phyloP scores from a whole-genome alignment of 139 green algal species.

The Volvox africanus region DNA sequence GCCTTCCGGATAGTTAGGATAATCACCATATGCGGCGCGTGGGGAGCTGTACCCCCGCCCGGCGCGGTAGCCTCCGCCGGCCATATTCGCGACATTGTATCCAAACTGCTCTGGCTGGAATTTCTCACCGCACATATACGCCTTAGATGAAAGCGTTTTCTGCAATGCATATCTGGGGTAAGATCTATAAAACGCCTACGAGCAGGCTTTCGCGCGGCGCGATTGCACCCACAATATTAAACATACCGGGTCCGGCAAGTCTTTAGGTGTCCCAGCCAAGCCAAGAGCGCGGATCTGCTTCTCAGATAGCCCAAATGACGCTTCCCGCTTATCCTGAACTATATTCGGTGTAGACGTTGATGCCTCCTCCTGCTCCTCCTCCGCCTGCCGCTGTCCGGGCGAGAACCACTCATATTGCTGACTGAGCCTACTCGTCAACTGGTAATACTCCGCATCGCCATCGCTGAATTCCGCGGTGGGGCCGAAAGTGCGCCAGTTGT shows the following conservation, averaged over 20 bases:
- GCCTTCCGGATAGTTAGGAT: slow-evolving; percentile 68
- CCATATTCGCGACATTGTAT: slow-evolving; percentile 57
- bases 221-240: not conserved
- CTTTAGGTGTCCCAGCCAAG: slow-evolving; percentile 48
- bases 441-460: slow-evolving; percentile 72
- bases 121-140: slow-evolving; percentile 66
- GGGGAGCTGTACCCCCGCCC: slow-evolving; percentile 49
- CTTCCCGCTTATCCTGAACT: not conserved
- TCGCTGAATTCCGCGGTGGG: slow-evolving; percentile 57
- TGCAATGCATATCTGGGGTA: not conserved
- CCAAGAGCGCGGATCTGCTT: slow-evolving; percentile 72
- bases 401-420: slow-evolving; percentile 71
- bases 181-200: not conserved
- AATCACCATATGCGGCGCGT: slow-evolving; percentile 67
- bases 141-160: slow-evolving; percentile 62
- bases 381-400: slow-evolving; percentile 42
- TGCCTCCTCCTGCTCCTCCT: slow-evolving; percentile 34
- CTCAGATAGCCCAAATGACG: slow-evolving; percentile 62
- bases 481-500: slow-evolving; percentile 69
- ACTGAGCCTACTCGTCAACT: slow-evolving; percentile 56
- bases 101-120: slow-evolving; percentile 61
- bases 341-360: slow-evolving; percentile 4
- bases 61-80: not conserved
- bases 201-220: not conserved
- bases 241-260: slow-evolving; percentile 66